A percentile compares a stretch with the other conserved stretches of the same genome.
phyloP scores from a whole-genome alignment of 2,329 filamentous ascomycete genomes.

The Chaetomium strumarium region DNA sequence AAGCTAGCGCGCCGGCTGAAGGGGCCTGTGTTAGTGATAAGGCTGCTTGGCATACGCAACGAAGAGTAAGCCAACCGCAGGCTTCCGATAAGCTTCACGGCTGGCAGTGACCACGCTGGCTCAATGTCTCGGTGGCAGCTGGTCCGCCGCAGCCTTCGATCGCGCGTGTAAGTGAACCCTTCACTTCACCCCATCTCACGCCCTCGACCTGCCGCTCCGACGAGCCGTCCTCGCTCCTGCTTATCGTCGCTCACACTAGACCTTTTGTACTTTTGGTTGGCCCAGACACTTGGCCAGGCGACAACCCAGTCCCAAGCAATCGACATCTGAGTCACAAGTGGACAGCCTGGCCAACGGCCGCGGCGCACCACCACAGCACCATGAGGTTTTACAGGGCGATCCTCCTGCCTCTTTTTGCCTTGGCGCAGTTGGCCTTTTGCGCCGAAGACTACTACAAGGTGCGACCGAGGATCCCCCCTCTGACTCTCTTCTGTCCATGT shows the following conservation, averaged over 20 bases:
- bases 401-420: constrained; percentile 46
- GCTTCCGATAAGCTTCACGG: constrained; percentile 4
- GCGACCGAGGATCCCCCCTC: constrained; percentile 10
- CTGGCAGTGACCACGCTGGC: constrained; percentile 22
- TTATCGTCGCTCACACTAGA: constrained; percentile 18
- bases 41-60: background rate
- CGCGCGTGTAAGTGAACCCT: constrained; percentile 15
- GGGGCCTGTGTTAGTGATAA: background rate
- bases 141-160: background rate
- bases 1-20: background rate
- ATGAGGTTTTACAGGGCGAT: constrained; percentile 50
- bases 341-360: constrained; percentile 15
- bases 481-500: background rate
- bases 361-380: constrained; percentile 32
- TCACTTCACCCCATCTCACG: background rate
- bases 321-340: background rate
- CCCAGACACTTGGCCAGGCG: background rate
- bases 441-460: constrained; percentile 78
- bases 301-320: constrained; percentile 5
- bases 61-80: constrained; percentile 1
- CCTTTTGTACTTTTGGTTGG: background rate
- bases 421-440: constrained; percentile 51
- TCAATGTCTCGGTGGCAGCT: constrained; percentile 8
- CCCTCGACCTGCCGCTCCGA: background rate
- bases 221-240: background rate